Conservation (phyloP, 202 grass and related monocot genomes). For the Eragrostis tef region DNA sequence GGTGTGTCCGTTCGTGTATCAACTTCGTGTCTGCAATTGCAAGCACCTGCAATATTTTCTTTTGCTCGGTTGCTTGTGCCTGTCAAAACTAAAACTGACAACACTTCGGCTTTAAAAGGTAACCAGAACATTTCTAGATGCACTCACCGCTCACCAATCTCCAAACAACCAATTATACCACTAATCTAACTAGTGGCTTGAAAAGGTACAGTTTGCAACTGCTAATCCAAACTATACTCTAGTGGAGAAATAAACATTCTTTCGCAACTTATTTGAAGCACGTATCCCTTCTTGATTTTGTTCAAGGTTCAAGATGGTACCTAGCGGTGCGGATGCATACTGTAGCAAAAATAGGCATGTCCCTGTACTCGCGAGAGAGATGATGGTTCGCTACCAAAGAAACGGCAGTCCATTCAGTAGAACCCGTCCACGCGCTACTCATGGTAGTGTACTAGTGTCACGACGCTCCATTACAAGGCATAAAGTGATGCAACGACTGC, state of each 20-base stretch:
- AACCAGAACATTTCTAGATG: neutral
- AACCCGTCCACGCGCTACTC: slow-evolving; percentile 40
- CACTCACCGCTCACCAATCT: neutral
- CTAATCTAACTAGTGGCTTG: neutral
- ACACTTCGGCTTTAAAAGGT: neutral
- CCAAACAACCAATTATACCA: neutral
- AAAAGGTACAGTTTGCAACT: neutral
- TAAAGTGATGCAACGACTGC: slow-evolving; percentile 28
- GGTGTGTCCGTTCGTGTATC: neutral
- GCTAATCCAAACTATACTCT: no score
- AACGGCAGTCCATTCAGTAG: slow-evolving; percentile 15
- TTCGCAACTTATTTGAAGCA: neutral
- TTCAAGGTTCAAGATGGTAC: neutral
- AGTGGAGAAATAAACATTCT: neutral
- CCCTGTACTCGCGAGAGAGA: neutral
- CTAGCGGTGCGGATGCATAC: neutral
- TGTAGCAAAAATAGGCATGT: slow-evolving; percentile 27
- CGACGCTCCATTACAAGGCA: slow-evolving; percentile 32
- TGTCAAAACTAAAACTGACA: neutral
- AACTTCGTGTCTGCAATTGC: neutral
- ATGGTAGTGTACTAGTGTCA: slow-evolving; percentile 20
- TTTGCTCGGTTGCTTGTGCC: neutral
- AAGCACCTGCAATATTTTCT: neutral
- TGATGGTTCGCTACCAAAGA: slow-evolving; percentile 20
- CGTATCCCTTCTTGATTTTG: neutral